Percentiles rank a stretch among this genome's conserved stretches.
phyloP scores from a whole-genome alignment of 2,329 filamentous ascomycete species.

The Stemphylium beticola region DNA sequence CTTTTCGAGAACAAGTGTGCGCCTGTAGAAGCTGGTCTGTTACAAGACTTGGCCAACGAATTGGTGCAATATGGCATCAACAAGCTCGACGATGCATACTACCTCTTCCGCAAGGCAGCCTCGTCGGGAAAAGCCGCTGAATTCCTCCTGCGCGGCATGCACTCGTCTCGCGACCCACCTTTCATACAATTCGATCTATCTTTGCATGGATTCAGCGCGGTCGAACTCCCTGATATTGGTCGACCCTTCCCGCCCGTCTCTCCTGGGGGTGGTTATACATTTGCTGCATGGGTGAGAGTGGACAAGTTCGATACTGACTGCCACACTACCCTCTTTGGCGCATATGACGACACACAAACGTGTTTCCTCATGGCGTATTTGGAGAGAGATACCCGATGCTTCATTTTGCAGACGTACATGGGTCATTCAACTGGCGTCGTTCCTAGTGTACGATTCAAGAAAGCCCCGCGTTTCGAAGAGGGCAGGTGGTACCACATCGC shows the following conservation, averaged over 20 bases:
- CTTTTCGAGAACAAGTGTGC: conserved; percentile 46
- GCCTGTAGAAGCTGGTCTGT: conserved; percentile 47
- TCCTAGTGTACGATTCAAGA: conserved; percentile 94
- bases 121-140: conserved; percentile 62
- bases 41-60: conserved; percentile 71
- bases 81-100: conserved; percentile 80
- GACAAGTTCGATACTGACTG: conserved; percentile 83
- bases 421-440: conserved; percentile 68
- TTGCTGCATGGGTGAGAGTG: conserved; percentile 86
- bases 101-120: conserved; percentile 68
- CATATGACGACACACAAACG: conserved; percentile 88
- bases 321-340: conserved; percentile 95
- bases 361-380: conserved; percentile 95
- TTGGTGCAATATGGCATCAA: conserved; percentile 79
- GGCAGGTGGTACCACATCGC: conserved; percentile 92
- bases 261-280: conserved; percentile 80
- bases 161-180: conserved; percentile 75
- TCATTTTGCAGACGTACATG: conserved; percentile 95
- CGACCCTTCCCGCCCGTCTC: conserved; percentile 82
- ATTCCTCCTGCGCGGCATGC: conserved; percentile 77
- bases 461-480: conserved; percentile 76
- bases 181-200: conserved; percentile 96
- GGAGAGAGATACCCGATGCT: conserved; percentile 89
- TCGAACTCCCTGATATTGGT: conserved; percentile 87
- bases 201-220: conserved; percentile 82